A percentile compares a stretch with the other conserved stretches of the same genome.
phyloP scores from a whole-genome alignment of 2,329 filamentous ascomycete genomes.

The Arthrobotrys conoides region DNA sequence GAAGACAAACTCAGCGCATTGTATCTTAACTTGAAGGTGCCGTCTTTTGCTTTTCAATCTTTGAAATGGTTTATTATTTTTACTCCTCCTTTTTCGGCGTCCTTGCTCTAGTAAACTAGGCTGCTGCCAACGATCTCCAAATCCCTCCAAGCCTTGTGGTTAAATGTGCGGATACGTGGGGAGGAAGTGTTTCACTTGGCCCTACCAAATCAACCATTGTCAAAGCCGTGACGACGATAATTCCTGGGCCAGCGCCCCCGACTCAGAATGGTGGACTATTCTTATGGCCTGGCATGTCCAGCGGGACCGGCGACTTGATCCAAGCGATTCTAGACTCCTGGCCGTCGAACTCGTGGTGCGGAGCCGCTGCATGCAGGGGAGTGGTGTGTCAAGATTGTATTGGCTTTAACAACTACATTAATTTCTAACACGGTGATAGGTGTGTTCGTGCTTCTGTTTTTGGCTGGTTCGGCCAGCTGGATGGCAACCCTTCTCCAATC shows the following conservation, averaged over 20 bases:
- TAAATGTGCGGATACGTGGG: constrained; percentile 65
- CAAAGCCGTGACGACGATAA: constrained; percentile 67
- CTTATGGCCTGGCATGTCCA: constrained; percentile 69
- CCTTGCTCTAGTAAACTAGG: constrained; percentile 14
- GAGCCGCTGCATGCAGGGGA: constrained; percentile 66
- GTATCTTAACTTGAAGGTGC: too few relatives aligned
- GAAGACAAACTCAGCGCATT: too few relatives aligned
- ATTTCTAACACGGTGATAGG: constrained; percentile 13
- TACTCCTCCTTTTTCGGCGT: constrained; percentile 13
- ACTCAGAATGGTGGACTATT: constrained; percentile 67
- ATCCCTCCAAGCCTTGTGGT: constrained; percentile 18
- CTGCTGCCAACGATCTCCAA: constrained; percentile 25
- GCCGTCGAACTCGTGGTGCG: constrained; percentile 68
- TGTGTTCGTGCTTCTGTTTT: constrained; percentile 67
- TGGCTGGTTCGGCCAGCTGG: constrained; percentile 68
- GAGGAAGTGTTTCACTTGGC: constrained; percentile 67
- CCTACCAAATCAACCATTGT: constrained; percentile 67
- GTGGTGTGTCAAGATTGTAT: constrained; percentile 67
- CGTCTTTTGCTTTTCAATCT: neutral
- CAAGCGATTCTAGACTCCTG: constrained; percentile 68
- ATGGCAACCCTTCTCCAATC: constrained; percentile 64
- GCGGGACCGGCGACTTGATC: constrained; percentile 68
- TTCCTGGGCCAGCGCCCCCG: constrained; percentile 67
- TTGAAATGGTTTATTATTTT: constrained; percentile 25
- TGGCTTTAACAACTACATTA: neutral